Evolutionary conservation across 2,329 filamentous ascomycete species (phyloP), one percentile per base, ranked within the genome.

Genomic region (Stemphylium beticola): DNA sequence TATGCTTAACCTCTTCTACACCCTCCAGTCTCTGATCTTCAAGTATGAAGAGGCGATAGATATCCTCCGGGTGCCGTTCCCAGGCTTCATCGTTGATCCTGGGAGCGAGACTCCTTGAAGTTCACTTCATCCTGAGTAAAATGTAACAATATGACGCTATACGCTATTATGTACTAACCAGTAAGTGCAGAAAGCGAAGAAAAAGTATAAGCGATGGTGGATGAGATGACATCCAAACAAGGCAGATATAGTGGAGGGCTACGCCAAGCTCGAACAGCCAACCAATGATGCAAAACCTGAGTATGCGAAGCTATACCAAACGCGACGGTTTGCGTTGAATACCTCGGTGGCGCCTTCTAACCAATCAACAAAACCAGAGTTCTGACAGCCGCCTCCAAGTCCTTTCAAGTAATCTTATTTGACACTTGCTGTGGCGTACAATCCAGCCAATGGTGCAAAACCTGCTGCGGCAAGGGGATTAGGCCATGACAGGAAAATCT

Each of bases 261-360:
- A 11, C 31, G 9, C 42, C 18, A 33, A 24, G 5, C 17, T 4
- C 42, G 2, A 7, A n/a, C n/a, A 15, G 29, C 31, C 3, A n/a
- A 4, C 42, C 42, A 36, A 36, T 45, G 17, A 45, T 45, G 42
- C 42, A 36, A 36, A 45, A 44, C 41, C 36, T 38, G 11, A 38
- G 36, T 22, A 20, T 22, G 11, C n/a, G 17, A n/a, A 9, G 33
- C n/a, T 9, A 6, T 2, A n/a, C n/a, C n/a, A 33, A 14, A 14
- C 11, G 32, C 32, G 12, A 14, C 6, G 32, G 8, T 11, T n/a
- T 12, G 32, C 32, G 12, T 33, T 8, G 24, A 26, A 33, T n/a
- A 22, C 4, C 37, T 14, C 29, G 18, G 24, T 7, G 4, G 2
- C 5, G 29, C 20, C 4, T 15, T 33, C 7, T 12, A 2, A 22